Evolutionary conservation across 2,329 filamentous ascomycete genomes (phyloP), one percentile per base, ranked within the genome.

Genomic region (Teratosphaeria pseudoeucalypti): DNA sequence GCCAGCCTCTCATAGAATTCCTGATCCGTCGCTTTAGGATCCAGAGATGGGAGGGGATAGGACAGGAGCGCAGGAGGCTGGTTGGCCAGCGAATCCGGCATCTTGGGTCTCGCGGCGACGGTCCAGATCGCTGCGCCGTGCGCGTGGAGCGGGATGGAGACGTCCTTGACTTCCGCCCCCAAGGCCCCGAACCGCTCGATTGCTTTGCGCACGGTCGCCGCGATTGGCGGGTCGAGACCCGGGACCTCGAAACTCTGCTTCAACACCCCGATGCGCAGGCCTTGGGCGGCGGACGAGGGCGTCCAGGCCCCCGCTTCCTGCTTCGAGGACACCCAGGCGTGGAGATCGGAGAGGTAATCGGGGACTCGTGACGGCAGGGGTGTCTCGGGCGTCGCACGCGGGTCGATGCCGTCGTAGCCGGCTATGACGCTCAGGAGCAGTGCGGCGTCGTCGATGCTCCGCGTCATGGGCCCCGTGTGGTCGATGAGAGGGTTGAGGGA

Each of bases 211-310:
- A 43, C 37, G 12, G 37, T n/a, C 6, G 12, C 7, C 5, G 37
- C 37, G 11, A 43, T 14, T 6, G 3, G 12, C 5, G 37, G 37
- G 11, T 14, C 11, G 1, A 43, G 37, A 82, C 74, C 74, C 0
- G 72, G 66, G 0, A 75, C 67, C 19, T 70, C 68, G 56, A 80
- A 74, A 0, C 72, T 71, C 63, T 82, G 78, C 39, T 69, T 74
- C 43, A 82, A 68, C 1, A 82, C 63, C 10, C 78, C 80, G 6
- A 81, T 70, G 49, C 73, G 74, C 14, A 81, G 66, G 0, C 75
- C 75, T 34, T 68, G 70, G 6, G 72, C 77, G 1, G 75, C 68
- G 0, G 68, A 34, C 6, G 63, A 29, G 19, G 63, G 58, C 4
- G 63, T 70, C 70, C 71, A 73, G 54, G 72, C 67, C 2, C 67